Evolutionary conservation across 805 yeast species (phyloP), one percentile per base, ranked within the genome.

Genomic region (Priceomyces castillae): DNA sequence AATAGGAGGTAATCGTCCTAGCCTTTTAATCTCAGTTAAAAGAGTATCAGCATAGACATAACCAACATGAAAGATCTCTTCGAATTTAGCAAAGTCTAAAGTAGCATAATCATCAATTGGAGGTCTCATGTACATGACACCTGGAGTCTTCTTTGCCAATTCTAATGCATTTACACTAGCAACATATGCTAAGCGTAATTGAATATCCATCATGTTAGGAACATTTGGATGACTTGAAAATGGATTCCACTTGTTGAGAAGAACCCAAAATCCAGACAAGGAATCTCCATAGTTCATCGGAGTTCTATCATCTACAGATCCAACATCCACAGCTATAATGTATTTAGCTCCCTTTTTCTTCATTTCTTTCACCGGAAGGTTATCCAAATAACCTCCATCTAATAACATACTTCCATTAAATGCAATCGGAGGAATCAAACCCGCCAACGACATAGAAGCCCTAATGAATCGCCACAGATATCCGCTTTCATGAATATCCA

Each of bases 381-480:
- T 92, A 59, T 92, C 98, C 42, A 94, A 82, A 60, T 94, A 92
- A 0, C 99, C 99, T 34, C 99, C 99, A 64, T 92, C 99, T 34
- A 94, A 67, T 22, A 94, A 66, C 98, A 92, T 92, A 31, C 86
- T 80, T 0, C 99, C 99, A 42, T 87, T 82, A 55, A 82, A 94
- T 3, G 94, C 84, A 18, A 94, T 71, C 1, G 92, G 92, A 3
- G 99, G 99, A 18, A 92, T 68, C 30, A 94, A 70, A 0, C 98
- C 97, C 1, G 98, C 98, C 39, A 92, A 71, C 0, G 97, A 85
- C 99, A 92, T 92, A 0, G 97, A 88, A 0, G 99, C 99, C 40
- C 99, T 73, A 37, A 92, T 85, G 53, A 86, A 94, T 49, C 97
- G 71, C 99, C 99, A 92, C 10, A 96, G 90, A 57, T 87, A 88